phyloP scores from a whole-genome alignment of 352 stramenopile species.

The Pythium coloratum region DNA sequence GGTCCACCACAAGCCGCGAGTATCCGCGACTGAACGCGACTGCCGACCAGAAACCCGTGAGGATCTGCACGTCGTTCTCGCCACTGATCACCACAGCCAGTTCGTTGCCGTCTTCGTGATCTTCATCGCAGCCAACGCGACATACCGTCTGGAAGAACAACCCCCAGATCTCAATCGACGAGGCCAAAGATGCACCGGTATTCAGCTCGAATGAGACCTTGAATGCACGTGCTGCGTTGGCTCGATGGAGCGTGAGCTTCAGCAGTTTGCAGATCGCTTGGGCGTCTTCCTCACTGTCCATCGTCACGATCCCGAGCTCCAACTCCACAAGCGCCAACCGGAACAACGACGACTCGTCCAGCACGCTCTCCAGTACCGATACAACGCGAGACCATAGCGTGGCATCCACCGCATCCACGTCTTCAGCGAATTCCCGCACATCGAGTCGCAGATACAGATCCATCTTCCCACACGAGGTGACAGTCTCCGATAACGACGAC shows the following conservation, averaged over 20 bases:
- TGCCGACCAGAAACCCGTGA: conserved; percentile 16
- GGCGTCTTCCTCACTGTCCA: neutral
- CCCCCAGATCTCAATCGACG: neutral
- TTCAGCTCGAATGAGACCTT: conserved; percentile 7
- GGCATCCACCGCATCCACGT: neutral
- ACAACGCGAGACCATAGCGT: neutral
- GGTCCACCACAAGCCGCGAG: conserved; percentile 10
- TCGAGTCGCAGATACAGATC: conserved; percentile 6
- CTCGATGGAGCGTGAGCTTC: conserved; percentile 9
- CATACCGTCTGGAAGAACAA: conserved; percentile 13
- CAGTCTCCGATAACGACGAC: neutral
- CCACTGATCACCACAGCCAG: conserved; percentile 7
- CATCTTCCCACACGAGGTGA: neutral
- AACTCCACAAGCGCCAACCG: conserved; percentile 15
- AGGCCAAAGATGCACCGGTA: neutral
- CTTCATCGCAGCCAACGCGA: neutral
- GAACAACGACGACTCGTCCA: neutral
- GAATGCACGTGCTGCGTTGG: neutral
- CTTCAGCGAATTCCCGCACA: neutral
- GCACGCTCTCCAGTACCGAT: neutral
- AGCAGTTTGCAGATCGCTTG: neutral
- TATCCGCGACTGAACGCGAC: conserved; percentile 14
- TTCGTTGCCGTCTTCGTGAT: neutral
- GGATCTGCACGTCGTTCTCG: neutral
- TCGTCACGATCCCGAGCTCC: neutral